Evolutionary conservation across 768 basidiomycete species (phyloP), one percentile per base, ranked within the genome.

Genomic region (Solioccasus polychromus): DNA sequence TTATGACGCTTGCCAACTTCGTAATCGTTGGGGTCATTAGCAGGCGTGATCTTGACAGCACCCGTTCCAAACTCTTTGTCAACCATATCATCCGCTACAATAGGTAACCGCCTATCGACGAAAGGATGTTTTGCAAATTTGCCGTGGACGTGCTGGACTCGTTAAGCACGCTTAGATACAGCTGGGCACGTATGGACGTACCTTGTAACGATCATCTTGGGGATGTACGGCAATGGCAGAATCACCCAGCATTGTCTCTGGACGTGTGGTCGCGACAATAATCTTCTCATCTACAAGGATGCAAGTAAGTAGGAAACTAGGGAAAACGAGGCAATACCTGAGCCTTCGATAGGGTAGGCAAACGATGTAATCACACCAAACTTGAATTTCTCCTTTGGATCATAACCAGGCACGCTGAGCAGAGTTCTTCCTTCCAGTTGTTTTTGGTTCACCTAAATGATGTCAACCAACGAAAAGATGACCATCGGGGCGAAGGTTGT

Each of bases 211-310:
- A 8, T 77, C 70, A 63, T 98, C 95, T 47, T 94, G 80, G 3
- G 93, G 94, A 67, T 99, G 95, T 0, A 98, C 91, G 23, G 96
- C 96, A 19, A 99, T 85, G 22, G 90, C 96, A 2, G 93, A 92
- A 76, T 98, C 96, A 28, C 96, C 96, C 0, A 99, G 77, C 91
- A 98, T 95, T 0, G 96, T 97, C 68, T 98, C 96, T 0, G 94
- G 94, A 73, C 96, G 91, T 5, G 95, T 98, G 1, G 96, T 99
- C 1, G 96, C 95, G 30, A 99, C 84, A 42, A 96, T 75, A 48
- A 99, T 85, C 61, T 76, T 85, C 62, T 97, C 94, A 43, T 95
- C 93, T 87, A 46, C 4, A 3, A 18, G 23, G 18, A 24, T 18
- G 23, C 18, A 5, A 50, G 19, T 32, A 19, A 42, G 39, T 23